Conservation (phyloP, 768 basidiomycete genomes). For the Omphalotus guepiniiformis region DNA sequence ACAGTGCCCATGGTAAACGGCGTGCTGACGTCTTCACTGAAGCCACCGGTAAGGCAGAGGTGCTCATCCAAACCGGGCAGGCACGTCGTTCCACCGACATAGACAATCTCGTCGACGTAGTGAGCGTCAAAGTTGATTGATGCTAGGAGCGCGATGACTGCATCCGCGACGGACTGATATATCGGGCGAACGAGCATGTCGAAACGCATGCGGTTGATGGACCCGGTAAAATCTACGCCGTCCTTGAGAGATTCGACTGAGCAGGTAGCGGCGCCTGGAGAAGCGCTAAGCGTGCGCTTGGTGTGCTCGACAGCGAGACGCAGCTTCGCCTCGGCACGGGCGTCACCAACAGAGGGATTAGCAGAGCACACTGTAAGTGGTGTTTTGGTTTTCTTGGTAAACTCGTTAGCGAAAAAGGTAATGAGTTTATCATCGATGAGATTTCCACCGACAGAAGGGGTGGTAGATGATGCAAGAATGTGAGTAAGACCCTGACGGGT, state of each 20-base stretch:
- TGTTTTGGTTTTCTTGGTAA: conserved; percentile 92
- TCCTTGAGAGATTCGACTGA: conserved; percentile 94
- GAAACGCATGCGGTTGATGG: conserved; percentile 58
- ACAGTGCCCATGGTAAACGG: conserved; percentile 66
- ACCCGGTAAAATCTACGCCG: conserved; percentile 83
- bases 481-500: conserved; percentile 73
- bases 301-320: conserved; percentile 91
- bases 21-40: conserved; percentile 57
- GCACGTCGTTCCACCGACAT: conserved; percentile 71
- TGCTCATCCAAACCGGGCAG: conserved; percentile 73
- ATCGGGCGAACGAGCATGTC: conserved; percentile 59
- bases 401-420: conserved; percentile 91
- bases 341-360: conserved; percentile 44
- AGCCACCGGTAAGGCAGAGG: conserved; percentile 40
- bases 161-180: conserved; percentile 51
- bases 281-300: conserved; percentile 88
- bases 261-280: conserved; percentile 82
- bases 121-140: conserved; percentile 53
- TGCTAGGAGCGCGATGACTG: conserved; percentile 49
- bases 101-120: conserved; percentile 75
- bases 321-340: conserved; percentile 90
- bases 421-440: conserved; percentile 79
- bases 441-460: conserved; percentile 54
- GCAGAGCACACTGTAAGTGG: conserved; percentile 60
- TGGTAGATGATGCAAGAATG: conserved; percentile 50